phyloP scores from a whole-genome alignment of 495 filamentous ascomycete species.

The Recurvomyces mirabilis region DNA sequence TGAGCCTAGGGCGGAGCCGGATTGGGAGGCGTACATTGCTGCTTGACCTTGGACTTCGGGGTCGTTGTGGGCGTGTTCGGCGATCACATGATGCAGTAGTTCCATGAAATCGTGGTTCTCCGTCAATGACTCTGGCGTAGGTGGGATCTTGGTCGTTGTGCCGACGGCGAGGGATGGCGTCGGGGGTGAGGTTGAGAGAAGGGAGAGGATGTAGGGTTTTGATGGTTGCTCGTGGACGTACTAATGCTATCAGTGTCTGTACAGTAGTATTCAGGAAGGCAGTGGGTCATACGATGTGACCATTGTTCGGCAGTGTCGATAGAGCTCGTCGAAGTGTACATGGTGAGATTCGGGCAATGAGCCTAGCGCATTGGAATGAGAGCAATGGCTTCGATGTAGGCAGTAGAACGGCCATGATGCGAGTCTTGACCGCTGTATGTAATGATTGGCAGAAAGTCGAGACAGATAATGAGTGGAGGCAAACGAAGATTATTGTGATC shows the following conservation, averaged over 20 bases:
- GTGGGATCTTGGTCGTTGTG: constrained; percentile 58
- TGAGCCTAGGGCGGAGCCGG: constrained; percentile 57
- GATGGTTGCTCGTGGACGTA: constrained; percentile 53
- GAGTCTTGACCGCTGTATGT: too few species aligned
- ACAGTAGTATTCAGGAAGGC: constrained; percentile 15
- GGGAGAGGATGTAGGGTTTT: constrained; percentile 52
- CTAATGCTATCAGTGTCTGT: too few species aligned
- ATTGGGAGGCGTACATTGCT: constrained; percentile 63
- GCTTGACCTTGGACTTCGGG: constrained; percentile 65
- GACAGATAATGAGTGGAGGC: too few species aligned
- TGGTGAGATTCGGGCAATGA: constrained; percentile 10
- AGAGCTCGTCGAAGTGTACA: constrained; percentile 11
- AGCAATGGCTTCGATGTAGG: too few species aligned
- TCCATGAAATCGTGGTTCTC: constrained; percentile 67
- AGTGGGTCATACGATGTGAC: constrained; percentile 29
- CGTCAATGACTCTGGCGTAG: constrained; percentile 61
- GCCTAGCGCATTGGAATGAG: constrained; percentile 2
- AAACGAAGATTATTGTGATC: too few species aligned
- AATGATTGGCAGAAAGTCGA: too few species aligned
- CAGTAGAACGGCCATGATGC: too few species aligned
- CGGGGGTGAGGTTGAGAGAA: constrained; percentile 65
- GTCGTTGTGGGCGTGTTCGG: constrained; percentile 58
- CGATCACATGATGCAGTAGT: constrained; percentile 64
- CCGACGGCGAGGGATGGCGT: constrained; percentile 61
- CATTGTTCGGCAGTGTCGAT: constrained; percentile 22